phyloP scores from a whole-genome alignment of 2,329 filamentous ascomycete species.

The Colletotrichum cereale region DNA sequence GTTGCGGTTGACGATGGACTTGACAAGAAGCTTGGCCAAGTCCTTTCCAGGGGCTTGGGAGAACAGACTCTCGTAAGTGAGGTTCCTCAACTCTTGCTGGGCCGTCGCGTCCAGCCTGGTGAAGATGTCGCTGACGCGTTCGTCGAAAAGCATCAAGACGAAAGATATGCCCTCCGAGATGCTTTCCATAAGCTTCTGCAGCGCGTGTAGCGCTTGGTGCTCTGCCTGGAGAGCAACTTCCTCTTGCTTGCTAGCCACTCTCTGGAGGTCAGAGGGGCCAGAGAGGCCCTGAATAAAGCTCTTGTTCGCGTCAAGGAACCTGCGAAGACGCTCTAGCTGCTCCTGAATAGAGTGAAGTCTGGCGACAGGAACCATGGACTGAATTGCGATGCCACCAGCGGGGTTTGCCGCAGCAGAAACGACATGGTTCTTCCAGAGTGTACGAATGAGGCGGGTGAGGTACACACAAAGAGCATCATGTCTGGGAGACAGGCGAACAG shows the following conservation, averaged over 20 bases:
- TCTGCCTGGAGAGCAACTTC: slow-evolving; percentile 94
- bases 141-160: slow-evolving; percentile 93
- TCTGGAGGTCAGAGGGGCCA: slow-evolving; percentile 87
- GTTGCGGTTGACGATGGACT: slow-evolving; percentile 97
- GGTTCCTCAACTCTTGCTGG: slow-evolving; percentile 76
- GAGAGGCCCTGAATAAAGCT: slow-evolving; percentile 93
- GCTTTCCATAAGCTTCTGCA: slow-evolving; percentile 87
- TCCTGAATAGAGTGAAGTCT: slow-evolving; percentile 85
- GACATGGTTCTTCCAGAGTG: slow-evolving; percentile 87
- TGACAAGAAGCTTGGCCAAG: slow-evolving; percentile 92
- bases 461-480: slow-evolving; percentile 92
- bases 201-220: slow-evolving; percentile 89
- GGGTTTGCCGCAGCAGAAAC: slow-evolving; percentile 66
- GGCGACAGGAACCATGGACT: slow-evolving; percentile 72
- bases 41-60: slow-evolving; percentile 84
- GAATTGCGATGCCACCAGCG: slow-evolving; percentile 72
- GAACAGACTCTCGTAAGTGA: slow-evolving; percentile 92
- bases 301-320: slow-evolving; percentile 89
- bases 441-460: slow-evolving; percentile 86
- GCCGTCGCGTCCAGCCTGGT: slow-evolving; percentile 78
- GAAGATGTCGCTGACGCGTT: slow-evolving; percentile 90
- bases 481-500: slow-evolving; percentile 87
- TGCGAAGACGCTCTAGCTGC: slow-evolving; percentile 80
- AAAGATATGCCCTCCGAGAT: slow-evolving; percentile 98
- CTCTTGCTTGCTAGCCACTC: slow-evolving; percentile 85